Evolutionary conservation across 352 stramenopile genomes (phyloP), one percentile per base, ranked within the genome.

Genomic region (Globisporangium solare): DNA sequence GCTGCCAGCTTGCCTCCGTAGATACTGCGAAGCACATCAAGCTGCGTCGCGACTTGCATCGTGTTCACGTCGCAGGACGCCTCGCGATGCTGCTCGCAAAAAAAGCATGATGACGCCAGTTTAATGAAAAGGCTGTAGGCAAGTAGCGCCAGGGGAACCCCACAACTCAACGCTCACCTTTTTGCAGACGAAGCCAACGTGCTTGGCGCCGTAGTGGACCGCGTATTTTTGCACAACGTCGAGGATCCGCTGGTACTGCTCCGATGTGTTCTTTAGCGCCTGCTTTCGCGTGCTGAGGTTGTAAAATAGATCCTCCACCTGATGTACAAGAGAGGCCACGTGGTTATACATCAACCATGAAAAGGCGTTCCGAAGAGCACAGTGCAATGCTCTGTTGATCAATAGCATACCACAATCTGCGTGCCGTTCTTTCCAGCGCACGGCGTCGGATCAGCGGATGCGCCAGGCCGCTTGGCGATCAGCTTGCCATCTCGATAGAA

Each of bases 231-330:
- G 95, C n/a, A 98, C 79, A n/a, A 99, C 86, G 46, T 97, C 89
- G 24, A 99, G 65, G 27, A 98, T 96, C 20, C 79, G 78, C 52
- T 76, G 76, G 67, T 98, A 98, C 68, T 99, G 95, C 61, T 99
- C 96, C 2, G 77, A 85, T 40, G 78, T 68, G 64, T 96, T 97
- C 57, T 95, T 95, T 35, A 99, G 86, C 32, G 93, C 93, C 47
- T 96, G 78, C 54, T 89, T 83, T 22, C 97, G 79, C 52, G 95
- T 97, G 22, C 84, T 89, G 41, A 99, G 80, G 67, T 99, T 99
- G 76, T 99, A 98, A 77, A 99, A 99, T 42, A 99, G 76, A 71
- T 99, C 97, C 53, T 99, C 89, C 10, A 97, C 89, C 83, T 90
- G 31, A 35, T 1, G 14, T 0, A 54, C 15, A 46, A 43, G 32